These are phyloP conservation scores for Dissophora ornata DNA, from an alignment of 192 early-diverging fungal genomes.

Conservation along the genomic window DNA sequence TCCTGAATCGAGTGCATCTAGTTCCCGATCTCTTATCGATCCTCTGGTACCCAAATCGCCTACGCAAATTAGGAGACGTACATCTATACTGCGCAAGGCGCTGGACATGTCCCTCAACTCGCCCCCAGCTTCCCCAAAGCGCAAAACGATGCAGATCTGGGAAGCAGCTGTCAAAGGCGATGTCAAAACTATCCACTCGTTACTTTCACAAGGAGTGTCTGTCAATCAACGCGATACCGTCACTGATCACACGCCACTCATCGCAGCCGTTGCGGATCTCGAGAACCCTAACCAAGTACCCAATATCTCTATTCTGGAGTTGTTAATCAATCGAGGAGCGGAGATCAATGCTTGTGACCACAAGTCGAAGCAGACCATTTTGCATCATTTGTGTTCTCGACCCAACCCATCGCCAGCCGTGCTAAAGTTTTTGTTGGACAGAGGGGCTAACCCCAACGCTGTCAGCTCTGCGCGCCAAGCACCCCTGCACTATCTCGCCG, in stretches of 20 bases:
- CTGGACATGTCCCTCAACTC: slow-evolving; percentile 53
- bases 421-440: slow-evolving; percentile 41
- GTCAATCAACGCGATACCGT: slow-evolving; percentile 49
- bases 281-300: slow-evolving; percentile 42
- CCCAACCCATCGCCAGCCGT: slow-evolving; percentile 47
- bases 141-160: slow-evolving; percentile 46
- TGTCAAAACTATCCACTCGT: slow-evolving; percentile 30
- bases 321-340: slow-evolving; percentile 49
- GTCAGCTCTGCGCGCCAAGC: slow-evolving; percentile 45
- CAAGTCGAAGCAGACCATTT: slow-evolving; percentile 46
- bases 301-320: slow-evolving; percentile 29
- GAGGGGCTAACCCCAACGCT: slow-evolving; percentile 51
- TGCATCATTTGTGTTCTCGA: slow-evolving; percentile 45
- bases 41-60: slow-evolving; percentile 30
- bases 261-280: slow-evolving; percentile 42
- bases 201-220: slow-evolving; percentile 42
- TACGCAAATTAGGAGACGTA: slow-evolving; percentile 17
- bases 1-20: background rate
- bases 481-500: slow-evolving; percentile 44
- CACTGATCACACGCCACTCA: slow-evolving; percentile 41
- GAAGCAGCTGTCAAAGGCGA: slow-evolving; percentile 48
- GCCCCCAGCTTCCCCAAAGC: slow-evolving; percentile 41
- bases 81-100: slow-evolving; percentile 40
- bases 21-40: slow-evolving; percentile 5
- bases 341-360: slow-evolving; percentile 53